phyloP scores from a whole-genome alignment of 106 monocot species.

The Triglochin maritima region DNA sequence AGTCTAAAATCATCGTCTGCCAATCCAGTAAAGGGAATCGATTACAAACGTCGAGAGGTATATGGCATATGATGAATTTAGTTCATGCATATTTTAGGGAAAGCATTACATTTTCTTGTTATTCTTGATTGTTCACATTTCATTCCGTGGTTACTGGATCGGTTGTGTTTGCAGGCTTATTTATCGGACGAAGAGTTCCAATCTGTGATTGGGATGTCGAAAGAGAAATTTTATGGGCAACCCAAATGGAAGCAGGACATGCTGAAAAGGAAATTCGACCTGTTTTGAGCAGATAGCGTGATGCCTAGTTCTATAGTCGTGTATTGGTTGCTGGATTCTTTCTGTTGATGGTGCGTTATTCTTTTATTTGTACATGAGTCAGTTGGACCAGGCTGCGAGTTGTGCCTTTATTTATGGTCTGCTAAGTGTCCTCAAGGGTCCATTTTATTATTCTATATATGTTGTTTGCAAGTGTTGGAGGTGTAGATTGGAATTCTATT shows the following conservation, averaged over 20 bases:
- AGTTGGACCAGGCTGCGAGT: neutral
- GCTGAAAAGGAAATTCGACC: conserved; percentile 72
- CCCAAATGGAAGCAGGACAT: conserved; percentile 93
- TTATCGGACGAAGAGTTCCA: conserved; percentile 68
- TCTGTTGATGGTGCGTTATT: conserved; percentile 18
- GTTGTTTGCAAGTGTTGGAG: too few relatives aligned
- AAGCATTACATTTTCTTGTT: neutral
- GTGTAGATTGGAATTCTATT: too few relatives aligned
- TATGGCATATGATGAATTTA: neutral
- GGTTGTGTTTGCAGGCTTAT: conserved; percentile 33
- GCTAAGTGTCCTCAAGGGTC: neutral
- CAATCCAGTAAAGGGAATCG: conserved; percentile 65
- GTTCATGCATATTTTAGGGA: neutral
- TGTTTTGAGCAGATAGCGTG: conserved; percentile 32
- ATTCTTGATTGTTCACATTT: neutral
- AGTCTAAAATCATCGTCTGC: conserved; percentile 60
- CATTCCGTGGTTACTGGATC: neutral
- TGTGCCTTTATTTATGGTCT: neutral
- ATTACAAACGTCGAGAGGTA: conserved; percentile 81
- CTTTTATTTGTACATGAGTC: conserved; percentile 32
- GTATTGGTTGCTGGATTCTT: conserved; percentile 3
- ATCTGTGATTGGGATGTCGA: conserved; percentile 55
- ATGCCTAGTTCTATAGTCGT: neutral
- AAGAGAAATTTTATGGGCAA: conserved; percentile 59
- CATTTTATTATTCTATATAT: too few relatives aligned